phyloP scores from a whole-genome alignment of 169 alveolate genomes.

The Eimeria nieschulzi region DNA sequence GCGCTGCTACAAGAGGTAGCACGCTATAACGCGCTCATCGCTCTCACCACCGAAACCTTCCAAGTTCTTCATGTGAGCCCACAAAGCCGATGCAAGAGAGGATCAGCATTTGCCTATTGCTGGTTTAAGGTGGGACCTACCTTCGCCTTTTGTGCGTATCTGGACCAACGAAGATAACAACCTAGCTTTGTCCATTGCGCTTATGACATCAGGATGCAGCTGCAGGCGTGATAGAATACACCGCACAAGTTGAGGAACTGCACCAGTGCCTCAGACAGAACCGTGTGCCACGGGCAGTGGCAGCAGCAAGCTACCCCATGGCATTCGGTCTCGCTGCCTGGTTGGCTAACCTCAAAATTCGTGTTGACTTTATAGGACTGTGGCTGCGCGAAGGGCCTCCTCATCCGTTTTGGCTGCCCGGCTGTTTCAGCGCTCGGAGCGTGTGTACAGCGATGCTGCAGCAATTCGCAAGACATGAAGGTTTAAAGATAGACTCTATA shows the following conservation, averaged over 20 bases:
- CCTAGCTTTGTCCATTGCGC: neutral
- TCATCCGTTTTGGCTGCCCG: slow-evolving; percentile 89
- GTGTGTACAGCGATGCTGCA: slow-evolving; percentile 93
- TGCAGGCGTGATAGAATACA: slow-evolving; percentile 89
- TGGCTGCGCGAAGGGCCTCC: slow-evolving; percentile 94
- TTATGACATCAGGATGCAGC: slow-evolving; percentile 83
- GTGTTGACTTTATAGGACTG: slow-evolving; percentile 87
- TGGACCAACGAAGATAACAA: neutral
- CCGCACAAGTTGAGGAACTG: slow-evolving; percentile 88
- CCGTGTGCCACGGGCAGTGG: slow-evolving; percentile 89
- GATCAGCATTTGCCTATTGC: neutral
- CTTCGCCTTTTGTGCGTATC: neutral
- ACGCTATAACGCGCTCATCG: slow-evolving; percentile 89
- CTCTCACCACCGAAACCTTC: slow-evolving; percentile 80
- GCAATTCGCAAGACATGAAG: slow-evolving; percentile 90
- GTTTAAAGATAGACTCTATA: slow-evolving; percentile 91
- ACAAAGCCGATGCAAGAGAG: neutral
- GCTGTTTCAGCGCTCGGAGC: slow-evolving; percentile 91
- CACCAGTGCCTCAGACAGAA: slow-evolving; percentile 85
- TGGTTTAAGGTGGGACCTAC: neutral
- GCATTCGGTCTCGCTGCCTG: slow-evolving; percentile 90
- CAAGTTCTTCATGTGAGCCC: slow-evolving; percentile 74
- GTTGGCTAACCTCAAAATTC: slow-evolving; percentile 85
- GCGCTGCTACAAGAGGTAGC: slow-evolving; percentile 90
- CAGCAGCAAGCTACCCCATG: slow-evolving; percentile 90